These are phyloP conservation scores for Cercospora brassicicola DNA, from an alignment of 2,329 filamentous ascomycete species.

Conservation along the genomic window DNA sequence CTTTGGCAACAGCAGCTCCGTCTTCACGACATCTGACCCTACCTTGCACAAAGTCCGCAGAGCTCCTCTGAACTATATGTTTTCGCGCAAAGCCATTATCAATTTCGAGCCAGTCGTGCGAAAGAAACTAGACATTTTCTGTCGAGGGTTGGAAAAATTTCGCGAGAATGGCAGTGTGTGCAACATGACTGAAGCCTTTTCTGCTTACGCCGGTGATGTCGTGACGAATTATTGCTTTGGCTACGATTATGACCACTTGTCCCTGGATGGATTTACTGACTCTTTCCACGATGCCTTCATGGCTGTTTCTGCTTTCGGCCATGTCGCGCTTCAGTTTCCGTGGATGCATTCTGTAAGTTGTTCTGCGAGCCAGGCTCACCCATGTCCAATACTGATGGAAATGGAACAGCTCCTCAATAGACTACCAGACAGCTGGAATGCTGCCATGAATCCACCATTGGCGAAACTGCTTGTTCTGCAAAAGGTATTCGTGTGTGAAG, in stretches of 20 bases:
- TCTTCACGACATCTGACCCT: slow-evolving; percentile 23
- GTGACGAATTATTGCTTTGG: slow-evolving; percentile 27
- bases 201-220: slow-evolving; percentile 24
- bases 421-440: slow-evolving; percentile 23
- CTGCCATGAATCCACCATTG: slow-evolving; percentile 22
- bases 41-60: slow-evolving; percentile 20
- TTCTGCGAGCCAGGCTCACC: background rate
- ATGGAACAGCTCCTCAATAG: slow-evolving; percentile 15
- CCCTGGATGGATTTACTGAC: slow-evolving; percentile 21
- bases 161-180: slow-evolving; percentile 19
- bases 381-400: background rate
- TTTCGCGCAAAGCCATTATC: slow-evolving; percentile 24
- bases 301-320: slow-evolving; percentile 22
- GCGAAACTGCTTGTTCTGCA: slow-evolving; percentile 19
- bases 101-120: slow-evolving; percentile 23
- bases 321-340: slow-evolving; percentile 24
- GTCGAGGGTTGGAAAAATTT: slow-evolving; percentile 19
- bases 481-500: background rate
- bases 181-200: slow-evolving; percentile 23
- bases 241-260: slow-evolving; percentile 24
- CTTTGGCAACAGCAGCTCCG: slow-evolving; percentile 22
- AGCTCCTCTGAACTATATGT: slow-evolving; percentile 25
- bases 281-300: slow-evolving; percentile 26
- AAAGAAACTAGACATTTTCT: slow-evolving; percentile 19
- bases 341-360: slow-evolving; percentile 19